These are phyloP conservation scores for Erodium trifolium DNA, from an alignment of 441 rosid species.

Conservation along the genomic window DNA sequence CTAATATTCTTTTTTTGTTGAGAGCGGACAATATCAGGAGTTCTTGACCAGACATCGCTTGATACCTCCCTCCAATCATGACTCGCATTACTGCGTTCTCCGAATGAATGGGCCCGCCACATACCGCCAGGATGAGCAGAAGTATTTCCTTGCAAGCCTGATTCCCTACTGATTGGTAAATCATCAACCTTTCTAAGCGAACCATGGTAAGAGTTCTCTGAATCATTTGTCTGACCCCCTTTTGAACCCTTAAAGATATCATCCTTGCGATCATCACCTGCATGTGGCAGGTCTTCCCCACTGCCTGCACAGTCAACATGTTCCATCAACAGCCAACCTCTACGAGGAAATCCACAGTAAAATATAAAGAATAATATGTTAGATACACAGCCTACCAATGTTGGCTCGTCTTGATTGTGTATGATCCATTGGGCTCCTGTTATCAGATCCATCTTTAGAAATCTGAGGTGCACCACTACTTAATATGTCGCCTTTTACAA, in stretches of 20 bases:
- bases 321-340: slow-evolving; percentile 20
- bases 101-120: slow-evolving; percentile 49
- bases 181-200: slow-evolving; percentile 24
- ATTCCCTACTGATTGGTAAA: slow-evolving; percentile 34
- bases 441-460: slow-evolving; percentile 64
- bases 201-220: slow-evolving; percentile 28
- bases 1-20: slow-evolving; percentile 37
- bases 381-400: slow-evolving; percentile 44
- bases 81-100: slow-evolving; percentile 36
- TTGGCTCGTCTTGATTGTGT: slow-evolving; percentile 54
- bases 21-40: slow-evolving; percentile 43
- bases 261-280: slow-evolving; percentile 45
- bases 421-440: slow-evolving; percentile 43
- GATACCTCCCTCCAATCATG: slow-evolving; percentile 48
- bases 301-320: slow-evolving; percentile 51
- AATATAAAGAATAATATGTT: slow-evolving; percentile 7
- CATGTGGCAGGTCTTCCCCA: slow-evolving; percentile 48
- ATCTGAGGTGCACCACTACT: slow-evolving; percentile 84
- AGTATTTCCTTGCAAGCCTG: slow-evolving; percentile 36
- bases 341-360: slow-evolving; percentile 14
- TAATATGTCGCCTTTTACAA: slow-evolving; percentile 76
- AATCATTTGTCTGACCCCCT: slow-evolving; percentile 25
- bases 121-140: slow-evolving; percentile 34
- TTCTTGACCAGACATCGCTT: slow-evolving; percentile 38
- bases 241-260: slow-evolving; percentile 37